These are phyloP conservation scores for Dipodascus geniculatus DNA, from an alignment of 805 yeast species.

Conservation along the genomic window DNA sequence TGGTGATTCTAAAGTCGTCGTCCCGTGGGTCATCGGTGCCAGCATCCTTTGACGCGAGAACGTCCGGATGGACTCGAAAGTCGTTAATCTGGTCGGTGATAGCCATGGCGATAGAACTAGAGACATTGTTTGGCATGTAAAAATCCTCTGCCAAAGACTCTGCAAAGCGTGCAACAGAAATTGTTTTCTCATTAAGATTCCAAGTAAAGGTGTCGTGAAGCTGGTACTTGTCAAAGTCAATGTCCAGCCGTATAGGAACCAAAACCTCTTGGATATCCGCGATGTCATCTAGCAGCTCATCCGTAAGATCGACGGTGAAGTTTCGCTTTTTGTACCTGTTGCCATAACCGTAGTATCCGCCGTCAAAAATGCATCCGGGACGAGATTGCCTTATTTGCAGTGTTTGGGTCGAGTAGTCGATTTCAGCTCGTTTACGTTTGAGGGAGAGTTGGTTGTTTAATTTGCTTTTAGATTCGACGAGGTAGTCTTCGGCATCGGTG, in stretches of 20 bases:
- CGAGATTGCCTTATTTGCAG: conserved; percentile 28
- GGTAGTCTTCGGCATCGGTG: conserved; percentile 5
- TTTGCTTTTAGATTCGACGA: background rate
- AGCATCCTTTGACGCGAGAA: background rate
- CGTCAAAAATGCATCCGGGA: conserved; percentile 64
- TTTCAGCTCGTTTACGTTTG: conserved; percentile 29
- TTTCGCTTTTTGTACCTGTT: conserved; percentile 37
- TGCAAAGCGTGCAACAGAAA: conserved; percentile 62
- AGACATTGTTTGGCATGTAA: conserved; percentile 39
- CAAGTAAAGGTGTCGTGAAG: conserved; percentile 81
- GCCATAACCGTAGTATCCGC: conserved; percentile 91
- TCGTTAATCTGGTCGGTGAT: conserved; percentile 73
- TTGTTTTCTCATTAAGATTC: conserved; percentile 67
- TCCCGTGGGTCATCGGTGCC: conserved; percentile 11
- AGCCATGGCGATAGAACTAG: conserved; percentile 39
- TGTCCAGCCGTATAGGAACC: conserved; percentile 77
- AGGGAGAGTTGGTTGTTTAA: conserved; percentile 1
- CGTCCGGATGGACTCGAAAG: conserved; percentile 31
- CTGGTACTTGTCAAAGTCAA: conserved; percentile 72
- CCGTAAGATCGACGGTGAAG: conserved; percentile 32
- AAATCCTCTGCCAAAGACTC: conserved; percentile 68
- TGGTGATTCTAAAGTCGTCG: conserved; percentile 65
- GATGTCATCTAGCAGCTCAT: conserved; percentile 30
- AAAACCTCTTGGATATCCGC: conserved; percentile 42
- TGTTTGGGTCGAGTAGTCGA: conserved; percentile 34